Percentiles rank a stretch among this genome's conserved stretches.
These are phyloP conservation scores for Venturia effusa DNA, from an alignment of 2,329 filamentous ascomycete species.

Conservation along the genomic window DNA sequence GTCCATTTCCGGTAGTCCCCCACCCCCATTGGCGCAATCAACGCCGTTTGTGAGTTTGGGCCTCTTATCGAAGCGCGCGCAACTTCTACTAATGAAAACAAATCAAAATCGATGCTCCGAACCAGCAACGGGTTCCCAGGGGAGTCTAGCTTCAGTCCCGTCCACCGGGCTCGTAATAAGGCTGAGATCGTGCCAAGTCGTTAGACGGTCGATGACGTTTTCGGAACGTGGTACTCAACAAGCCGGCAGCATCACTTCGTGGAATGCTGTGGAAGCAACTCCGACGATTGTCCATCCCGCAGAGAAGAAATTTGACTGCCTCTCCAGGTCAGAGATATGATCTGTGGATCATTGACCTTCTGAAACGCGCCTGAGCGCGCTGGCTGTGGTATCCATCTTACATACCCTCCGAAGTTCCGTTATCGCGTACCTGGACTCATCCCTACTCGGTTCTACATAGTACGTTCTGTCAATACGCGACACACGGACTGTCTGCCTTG, in stretches of 20 bases:
- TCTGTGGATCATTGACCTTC: not conserved
- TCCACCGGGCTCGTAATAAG: not conserved
- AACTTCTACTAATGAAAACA: not conserved
- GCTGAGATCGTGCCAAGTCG: not conserved
- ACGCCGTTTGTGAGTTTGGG: not conserved
- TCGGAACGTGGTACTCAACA: not conserved
- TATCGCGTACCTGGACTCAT: not conserved
- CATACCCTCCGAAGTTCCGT: not conserved
- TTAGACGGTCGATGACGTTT: too few relatives aligned
- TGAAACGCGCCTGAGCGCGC: not conserved
- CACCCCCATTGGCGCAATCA: not conserved
- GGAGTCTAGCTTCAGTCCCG: not conserved
- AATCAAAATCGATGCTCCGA: not conserved
- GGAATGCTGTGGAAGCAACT: not conserved
- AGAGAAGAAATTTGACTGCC: not conserved
- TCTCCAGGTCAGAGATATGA: not conserved
- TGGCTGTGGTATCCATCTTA: too few relatives aligned
- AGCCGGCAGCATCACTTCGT: not conserved
- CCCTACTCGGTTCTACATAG: not conserved
- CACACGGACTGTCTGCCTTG: not conserved
- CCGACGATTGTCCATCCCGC: not conserved
- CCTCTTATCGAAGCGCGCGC: not conserved
- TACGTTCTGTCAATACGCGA: not conserved
- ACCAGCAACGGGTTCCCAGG: not conserved
- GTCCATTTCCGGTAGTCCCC: not conserved